phyloP scores from a whole-genome alignment of 805 yeast genomes.

The Hanseniaspora pseudoguilliermondii region DNA sequence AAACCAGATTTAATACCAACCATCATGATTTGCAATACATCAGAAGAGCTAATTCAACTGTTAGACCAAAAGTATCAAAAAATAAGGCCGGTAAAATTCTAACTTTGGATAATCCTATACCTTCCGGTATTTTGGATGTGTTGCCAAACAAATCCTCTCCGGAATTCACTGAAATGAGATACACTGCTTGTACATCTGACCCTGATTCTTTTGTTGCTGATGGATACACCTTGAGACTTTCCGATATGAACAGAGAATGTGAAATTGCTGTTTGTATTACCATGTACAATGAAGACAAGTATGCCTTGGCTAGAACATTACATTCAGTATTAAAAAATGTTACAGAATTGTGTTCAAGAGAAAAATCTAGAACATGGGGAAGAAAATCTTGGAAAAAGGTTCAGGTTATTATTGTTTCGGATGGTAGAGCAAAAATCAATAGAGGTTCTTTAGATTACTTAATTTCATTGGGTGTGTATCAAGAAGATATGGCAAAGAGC shows the following conservation, averaged over 20 bases:
- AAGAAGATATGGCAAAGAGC: constrained; percentile 93
- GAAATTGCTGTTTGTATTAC: constrained; percentile 87
- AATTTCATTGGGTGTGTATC: constrained; percentile 93
- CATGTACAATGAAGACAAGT: constrained; percentile 94
- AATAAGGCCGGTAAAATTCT: constrained; percentile 54
- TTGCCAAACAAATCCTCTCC: constrained; percentile 80
- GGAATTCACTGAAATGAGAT: constrained; percentile 91
- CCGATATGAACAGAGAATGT: constrained; percentile 78
- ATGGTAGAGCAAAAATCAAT: constrained; percentile 82
- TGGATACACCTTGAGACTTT: constrained; percentile 79
- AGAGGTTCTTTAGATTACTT: constrained; percentile 76
- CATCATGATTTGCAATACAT: constrained; percentile 27
- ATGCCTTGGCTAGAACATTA: constrained; percentile 79
- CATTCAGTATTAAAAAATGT: constrained; percentile 89
- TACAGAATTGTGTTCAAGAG: constrained; percentile 72
- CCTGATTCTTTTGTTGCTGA: constrained; percentile 70
- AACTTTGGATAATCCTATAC: constrained; percentile 87
- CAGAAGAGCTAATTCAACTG: constrained; percentile 50
- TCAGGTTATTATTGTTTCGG: constrained; percentile 81
- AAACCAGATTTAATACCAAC: constrained; percentile 28
- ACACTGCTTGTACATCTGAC: constrained; percentile 89
- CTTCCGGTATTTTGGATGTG: constrained; percentile 72
- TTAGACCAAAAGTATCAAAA: constrained; percentile 61
- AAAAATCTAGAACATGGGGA: constrained; percentile 84
- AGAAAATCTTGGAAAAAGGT: constrained; percentile 93